These are phyloP conservation scores for Tricholoma flavovirens DNA, from an alignment of 768 basidiomycete genomes.

Conservation along the genomic window DNA sequence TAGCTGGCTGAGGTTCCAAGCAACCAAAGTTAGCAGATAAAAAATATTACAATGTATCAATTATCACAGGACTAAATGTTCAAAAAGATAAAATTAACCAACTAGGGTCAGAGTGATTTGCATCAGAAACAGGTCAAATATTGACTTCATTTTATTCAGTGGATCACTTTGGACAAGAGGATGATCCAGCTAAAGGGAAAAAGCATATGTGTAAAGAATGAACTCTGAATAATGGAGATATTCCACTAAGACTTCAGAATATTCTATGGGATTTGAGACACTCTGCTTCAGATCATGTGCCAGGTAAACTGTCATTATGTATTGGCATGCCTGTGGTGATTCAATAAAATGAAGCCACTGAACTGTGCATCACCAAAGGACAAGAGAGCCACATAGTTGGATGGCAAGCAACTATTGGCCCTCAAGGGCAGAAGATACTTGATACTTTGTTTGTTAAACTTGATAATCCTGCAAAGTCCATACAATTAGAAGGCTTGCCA, in stretches of 20 bases:
- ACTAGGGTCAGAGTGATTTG: too few species aligned
- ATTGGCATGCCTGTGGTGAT: conserved; percentile 1
- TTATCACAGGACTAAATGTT: too few species aligned
- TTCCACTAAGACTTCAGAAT: background rate
- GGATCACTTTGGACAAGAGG: conserved; percentile 7
- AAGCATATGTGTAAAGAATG: conserved; percentile 4
- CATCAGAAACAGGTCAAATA: conserved; percentile 8
- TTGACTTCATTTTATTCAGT: conserved; percentile 19
- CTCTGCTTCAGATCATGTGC: too few species aligned
- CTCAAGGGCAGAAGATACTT: background rate
- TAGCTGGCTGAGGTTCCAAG: background rate
- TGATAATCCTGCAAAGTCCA: background rate
- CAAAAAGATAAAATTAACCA: too few species aligned
- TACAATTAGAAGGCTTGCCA: conserved; percentile 5
- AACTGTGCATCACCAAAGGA: conserved; percentile 2
- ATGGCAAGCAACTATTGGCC: background rate
- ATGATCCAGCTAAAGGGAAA: conserved; percentile 1
- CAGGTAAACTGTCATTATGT: background rate
- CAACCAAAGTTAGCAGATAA: background rate
- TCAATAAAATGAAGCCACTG: background rate
- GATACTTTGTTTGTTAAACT: conserved; percentile 5
- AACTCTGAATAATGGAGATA: background rate
- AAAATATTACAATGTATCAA: too few species aligned
- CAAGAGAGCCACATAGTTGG: conserved; percentile 6
- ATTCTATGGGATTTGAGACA: too few species aligned